These are phyloP conservation scores for Schizonepeta tenuifolia DNA, from an alignment of 257 asterid genomes.

Conservation along the genomic window DNA sequence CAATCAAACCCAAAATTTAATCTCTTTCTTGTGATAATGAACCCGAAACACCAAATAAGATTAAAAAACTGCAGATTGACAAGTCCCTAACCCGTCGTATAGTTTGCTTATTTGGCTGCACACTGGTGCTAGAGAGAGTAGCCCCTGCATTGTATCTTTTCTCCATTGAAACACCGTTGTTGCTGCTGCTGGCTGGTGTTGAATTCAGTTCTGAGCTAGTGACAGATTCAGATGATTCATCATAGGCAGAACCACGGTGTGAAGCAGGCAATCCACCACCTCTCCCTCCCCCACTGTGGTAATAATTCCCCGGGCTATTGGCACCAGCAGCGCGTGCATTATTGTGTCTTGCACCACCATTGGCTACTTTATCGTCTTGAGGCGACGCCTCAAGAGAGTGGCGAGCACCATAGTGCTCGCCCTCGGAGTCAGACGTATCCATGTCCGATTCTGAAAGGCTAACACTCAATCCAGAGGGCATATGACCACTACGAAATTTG, in stretches of 20 bases:
- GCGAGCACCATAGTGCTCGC: slow-evolving; percentile 34
- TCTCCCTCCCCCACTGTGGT: slow-evolving; percentile 26
- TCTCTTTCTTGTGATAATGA: neutral
- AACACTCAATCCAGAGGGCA: slow-evolving; percentile 52
- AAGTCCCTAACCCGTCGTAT: slow-evolving; percentile 26
- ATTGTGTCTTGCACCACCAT: slow-evolving; percentile 37
- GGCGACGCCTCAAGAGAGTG: slow-evolving; percentile 74
- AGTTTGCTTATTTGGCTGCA: slow-evolving; percentile 20
- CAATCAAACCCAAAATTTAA: neutral
- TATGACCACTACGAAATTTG: slow-evolving; percentile 59
- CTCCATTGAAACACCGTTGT: slow-evolving; percentile 31
- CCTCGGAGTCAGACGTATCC: slow-evolving; percentile 79
- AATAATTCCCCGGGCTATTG: too few species aligned
- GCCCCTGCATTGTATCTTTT: slow-evolving; percentile 25
- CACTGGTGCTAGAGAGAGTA: slow-evolving; percentile 4
- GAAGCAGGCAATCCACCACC: slow-evolving; percentile 23
- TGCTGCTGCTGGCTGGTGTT: slow-evolving; percentile 35
- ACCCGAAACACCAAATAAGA: neutral
- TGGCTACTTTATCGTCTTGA: slow-evolving; percentile 64
- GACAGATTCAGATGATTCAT: slow-evolving; percentile 51
- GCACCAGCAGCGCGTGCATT: slow-evolving; percentile 10
- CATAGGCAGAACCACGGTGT: slow-evolving; percentile 35
- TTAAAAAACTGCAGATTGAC: neutral
- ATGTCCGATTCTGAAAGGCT: slow-evolving; percentile 61
- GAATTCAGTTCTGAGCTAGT: slow-evolving; percentile 54